Conservation (phyloP, 2,329 filamentous ascomycete species). For the Ophiostoma ips region DNA sequence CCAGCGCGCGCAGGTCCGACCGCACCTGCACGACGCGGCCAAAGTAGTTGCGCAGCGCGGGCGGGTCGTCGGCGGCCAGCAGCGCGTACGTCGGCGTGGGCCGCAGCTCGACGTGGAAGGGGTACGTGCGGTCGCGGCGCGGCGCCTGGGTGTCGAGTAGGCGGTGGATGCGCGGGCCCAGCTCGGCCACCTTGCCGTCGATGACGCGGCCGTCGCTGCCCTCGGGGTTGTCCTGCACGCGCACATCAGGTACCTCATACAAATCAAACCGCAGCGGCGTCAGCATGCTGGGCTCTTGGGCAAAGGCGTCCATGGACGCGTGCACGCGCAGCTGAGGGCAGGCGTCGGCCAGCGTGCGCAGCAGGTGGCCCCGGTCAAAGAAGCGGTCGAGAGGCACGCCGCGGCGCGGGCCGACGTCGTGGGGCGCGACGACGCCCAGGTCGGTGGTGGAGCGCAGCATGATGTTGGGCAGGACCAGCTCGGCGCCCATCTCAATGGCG, state of each 20-base stretch:
- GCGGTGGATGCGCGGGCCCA: conserved; percentile 15
- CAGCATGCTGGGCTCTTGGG: conserved; percentile 19
- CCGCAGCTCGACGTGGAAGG: conserved; percentile 21
- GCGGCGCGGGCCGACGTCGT: conserved; percentile 16
- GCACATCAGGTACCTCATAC: conserved; percentile 11
- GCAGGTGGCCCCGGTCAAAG: conserved; percentile 22
- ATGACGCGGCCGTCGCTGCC: conserved; percentile 17
- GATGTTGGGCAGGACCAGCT: conserved; percentile 25
- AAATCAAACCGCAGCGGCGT: conserved; percentile 17
- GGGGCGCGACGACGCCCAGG: conserved; percentile 16
- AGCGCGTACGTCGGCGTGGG: conserved; percentile 18
- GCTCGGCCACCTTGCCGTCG: conserved; percentile 10
- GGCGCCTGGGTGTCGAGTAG: conserved; percentile 18
- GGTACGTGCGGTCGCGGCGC: conserved; percentile 17
- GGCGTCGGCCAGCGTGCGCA: conserved; percentile 16
- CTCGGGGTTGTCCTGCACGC: neutral
- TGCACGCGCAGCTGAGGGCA: conserved; percentile 26
- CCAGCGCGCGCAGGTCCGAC: conserved; percentile 21
- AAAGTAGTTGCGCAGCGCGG: conserved; percentile 21
- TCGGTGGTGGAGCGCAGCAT: conserved; percentile 20
- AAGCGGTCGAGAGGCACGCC: conserved; percentile 21
- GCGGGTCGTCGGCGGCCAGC: conserved; percentile 20
- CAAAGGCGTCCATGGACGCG: conserved; percentile 22
- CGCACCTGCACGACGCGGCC: conserved; percentile 26
- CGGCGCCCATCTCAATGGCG: conserved; percentile 32